Evolutionary conservation across 306 rosid species (phyloP).

Genomic region (Canavalia ensiformis): DNA sequence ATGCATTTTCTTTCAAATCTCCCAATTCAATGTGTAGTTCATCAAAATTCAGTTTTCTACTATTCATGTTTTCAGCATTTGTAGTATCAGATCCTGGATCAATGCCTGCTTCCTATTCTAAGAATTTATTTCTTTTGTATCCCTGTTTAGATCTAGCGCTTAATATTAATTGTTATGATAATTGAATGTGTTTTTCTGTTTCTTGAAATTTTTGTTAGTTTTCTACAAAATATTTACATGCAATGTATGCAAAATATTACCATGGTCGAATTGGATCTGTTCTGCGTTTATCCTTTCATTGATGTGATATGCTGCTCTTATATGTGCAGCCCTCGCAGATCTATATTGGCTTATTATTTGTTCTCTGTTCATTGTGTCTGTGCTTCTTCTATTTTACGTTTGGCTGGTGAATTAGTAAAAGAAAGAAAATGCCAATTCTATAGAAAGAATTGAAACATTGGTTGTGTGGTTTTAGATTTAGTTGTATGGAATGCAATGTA

Average conservation of each 20-base stretch:
- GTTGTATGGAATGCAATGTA: conserved; percentile 10
- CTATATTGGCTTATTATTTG: background rate
- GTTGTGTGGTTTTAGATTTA: background rate
- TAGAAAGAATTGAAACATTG: background rate
- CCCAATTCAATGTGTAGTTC: background rate
- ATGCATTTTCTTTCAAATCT: background rate
- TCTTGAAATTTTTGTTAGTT: background rate
- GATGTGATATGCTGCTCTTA: background rate
- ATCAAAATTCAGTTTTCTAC: background rate
- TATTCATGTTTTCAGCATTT: background rate
- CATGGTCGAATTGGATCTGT: conserved; percentile 20
- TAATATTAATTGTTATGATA: background rate
- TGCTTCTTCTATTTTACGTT: background rate
- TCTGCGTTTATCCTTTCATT: conserved; percentile 10
- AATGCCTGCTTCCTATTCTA: background rate
- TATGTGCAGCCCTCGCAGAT: conserved; percentile 28
- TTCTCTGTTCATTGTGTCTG: background rate
- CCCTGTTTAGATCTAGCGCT: conserved; percentile 29
- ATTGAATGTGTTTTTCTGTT: background rate
- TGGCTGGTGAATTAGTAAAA: background rate
- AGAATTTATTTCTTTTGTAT: background rate
- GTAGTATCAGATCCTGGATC: conserved; percentile 41
- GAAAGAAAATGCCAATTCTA: conserved; percentile 10
- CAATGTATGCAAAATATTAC: background rate
- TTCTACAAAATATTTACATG: background rate